Percentiles rank a stretch among this genome's conserved stretches.
Conservation (phyloP, 176 grass and related monocot species). For the Calamus simplicifolius region DNA sequence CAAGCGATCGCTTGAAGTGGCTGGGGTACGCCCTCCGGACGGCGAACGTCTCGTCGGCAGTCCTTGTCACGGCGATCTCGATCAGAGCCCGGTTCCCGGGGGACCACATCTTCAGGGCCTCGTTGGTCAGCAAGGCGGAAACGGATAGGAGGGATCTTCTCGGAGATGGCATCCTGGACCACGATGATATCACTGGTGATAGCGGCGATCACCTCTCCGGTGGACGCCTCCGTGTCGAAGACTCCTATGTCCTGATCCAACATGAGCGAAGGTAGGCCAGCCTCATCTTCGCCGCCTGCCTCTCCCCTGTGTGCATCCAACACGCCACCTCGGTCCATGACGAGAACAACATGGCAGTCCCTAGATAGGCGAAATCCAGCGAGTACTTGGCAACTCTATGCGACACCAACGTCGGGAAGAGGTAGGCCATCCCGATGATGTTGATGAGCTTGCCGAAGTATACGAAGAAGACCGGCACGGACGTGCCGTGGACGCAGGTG, state of each 20-base stretch:
- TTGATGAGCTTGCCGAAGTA: slow-evolving; percentile 99
- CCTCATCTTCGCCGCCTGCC: slow-evolving; percentile 19
- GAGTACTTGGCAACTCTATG: slow-evolving; percentile 85
- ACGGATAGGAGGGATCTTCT: too few relatives aligned
- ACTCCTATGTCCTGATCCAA: slow-evolving; percentile 33
- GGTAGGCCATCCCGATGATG: slow-evolving; percentile 87
- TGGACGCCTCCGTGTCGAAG: slow-evolving; percentile 29
- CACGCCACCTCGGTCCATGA: slow-evolving; percentile 71
- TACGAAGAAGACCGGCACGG: slow-evolving; percentile 98
- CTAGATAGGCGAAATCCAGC: slow-evolving; percentile 89
- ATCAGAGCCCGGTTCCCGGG: too few relatives aligned
- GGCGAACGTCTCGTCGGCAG: too few relatives aligned
- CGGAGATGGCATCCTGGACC: slow-evolving; percentile 39
- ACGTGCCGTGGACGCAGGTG: slow-evolving; percentile 87
- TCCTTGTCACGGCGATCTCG: too few relatives aligned
- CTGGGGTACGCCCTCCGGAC: too few relatives aligned
- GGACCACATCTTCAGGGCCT: too few relatives aligned
- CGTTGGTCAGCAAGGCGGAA: too few relatives aligned
- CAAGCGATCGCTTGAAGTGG: too few relatives aligned
- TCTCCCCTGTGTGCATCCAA: slow-evolving; percentile 38
- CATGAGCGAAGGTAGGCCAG: slow-evolving; percentile 23
- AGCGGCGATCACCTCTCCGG: slow-evolving; percentile 15
- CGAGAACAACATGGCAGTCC: slow-evolving; percentile 83
- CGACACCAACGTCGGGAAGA: slow-evolving; percentile 79
- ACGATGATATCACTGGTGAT: slow-evolving; percentile 26